Conservation (phyloP, 441 rosid genomes). For the Erodium moschatum region DNA sequence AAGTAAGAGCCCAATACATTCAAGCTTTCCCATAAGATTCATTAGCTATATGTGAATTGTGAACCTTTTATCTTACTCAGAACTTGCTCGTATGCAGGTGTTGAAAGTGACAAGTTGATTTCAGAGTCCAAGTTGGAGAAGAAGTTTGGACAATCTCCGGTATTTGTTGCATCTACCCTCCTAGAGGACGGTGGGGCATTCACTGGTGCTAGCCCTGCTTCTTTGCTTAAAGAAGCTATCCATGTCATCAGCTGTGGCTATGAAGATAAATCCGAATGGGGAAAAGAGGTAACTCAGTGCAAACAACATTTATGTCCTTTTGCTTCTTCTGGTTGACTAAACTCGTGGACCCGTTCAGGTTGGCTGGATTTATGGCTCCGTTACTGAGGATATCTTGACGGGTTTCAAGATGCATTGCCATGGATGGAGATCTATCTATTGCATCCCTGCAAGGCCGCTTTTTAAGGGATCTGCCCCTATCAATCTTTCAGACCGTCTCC, state of each 20-base stretch:
- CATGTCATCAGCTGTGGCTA: conserved; percentile 96
- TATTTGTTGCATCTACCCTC: conserved; percentile 48
- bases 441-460: conserved; percentile 89
- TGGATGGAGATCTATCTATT: conserved; percentile 40
- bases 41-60: too few species aligned
- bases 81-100: conserved; percentile 22
- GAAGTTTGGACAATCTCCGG: conserved; percentile 60
- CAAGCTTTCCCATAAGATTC: too few species aligned
- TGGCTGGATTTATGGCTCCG: conserved; percentile 66
- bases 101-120: conserved; percentile 21
- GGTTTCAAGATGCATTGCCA: too few species aligned
- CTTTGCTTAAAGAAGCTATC: conserved; percentile 80
- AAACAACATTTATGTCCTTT: too few species aligned
- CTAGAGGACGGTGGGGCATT: conserved; percentile 43
- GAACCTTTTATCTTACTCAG: background rate
- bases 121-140: conserved; percentile 43
- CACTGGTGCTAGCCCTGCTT: conserved; percentile 37
- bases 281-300: conserved; percentile 64
- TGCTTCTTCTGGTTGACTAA: too few species aligned
- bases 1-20: background rate
- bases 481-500: conserved; percentile 86
- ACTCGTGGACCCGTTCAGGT: conserved; percentile 39
- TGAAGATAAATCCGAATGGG: conserved; percentile 95
- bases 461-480: conserved; percentile 87
- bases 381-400: conserved; percentile 54